Base-by-base conservation (phyloP, 129 eudicot species). In the Lactuca saligna region DNA sequence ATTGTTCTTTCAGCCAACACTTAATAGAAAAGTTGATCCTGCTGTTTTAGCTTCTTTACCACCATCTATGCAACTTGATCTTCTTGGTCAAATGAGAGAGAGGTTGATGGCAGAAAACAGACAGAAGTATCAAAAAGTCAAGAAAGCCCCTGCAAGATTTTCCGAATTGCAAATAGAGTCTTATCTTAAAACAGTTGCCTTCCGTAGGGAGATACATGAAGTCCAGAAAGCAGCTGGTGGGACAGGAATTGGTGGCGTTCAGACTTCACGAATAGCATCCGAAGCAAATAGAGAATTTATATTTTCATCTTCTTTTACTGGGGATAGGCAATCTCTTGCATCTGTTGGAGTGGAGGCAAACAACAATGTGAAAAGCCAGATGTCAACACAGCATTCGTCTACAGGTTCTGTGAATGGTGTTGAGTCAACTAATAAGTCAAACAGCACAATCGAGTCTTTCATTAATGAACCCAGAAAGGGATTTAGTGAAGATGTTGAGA, bases 11-110 rank as follows among this genome's bases (percentile, higher is more conserved):
- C 82, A 92, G 98, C 96, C 98, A 74, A 73, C 85, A 70, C 79
- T 79, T 72, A 74, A 84, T 68, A 95, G 95, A 63, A 82, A 84
- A 44, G 78, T 92, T 58, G 98, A 92, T 83, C 97, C 93, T 69
- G 85, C 96, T 64, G 89, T 92, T 39, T 84, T 92, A 82, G 98
- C 98, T 75, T 79, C 96, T 65, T 74, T 92, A 76, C 98, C 98
- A 74, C 98, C 96, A 17, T 89, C 98, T 7, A 88, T 92, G 96
- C 98, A 92, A 85, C 98, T 92, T 78, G 98, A 92, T 76, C 98
- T 92, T 79, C 92, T 92, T 75, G 96, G 73, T 63, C 98, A 92
- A 89, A 92, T 92, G 98, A 86, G 98, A 77, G 98, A 92, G 76
- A 85, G 96, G 73, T 73, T 92, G 80, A 92, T 92, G 98, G 98